phyloP scores from a whole-genome alignment of 1,139 yeast species.

The Kodamaea ohmeri region DNA sequence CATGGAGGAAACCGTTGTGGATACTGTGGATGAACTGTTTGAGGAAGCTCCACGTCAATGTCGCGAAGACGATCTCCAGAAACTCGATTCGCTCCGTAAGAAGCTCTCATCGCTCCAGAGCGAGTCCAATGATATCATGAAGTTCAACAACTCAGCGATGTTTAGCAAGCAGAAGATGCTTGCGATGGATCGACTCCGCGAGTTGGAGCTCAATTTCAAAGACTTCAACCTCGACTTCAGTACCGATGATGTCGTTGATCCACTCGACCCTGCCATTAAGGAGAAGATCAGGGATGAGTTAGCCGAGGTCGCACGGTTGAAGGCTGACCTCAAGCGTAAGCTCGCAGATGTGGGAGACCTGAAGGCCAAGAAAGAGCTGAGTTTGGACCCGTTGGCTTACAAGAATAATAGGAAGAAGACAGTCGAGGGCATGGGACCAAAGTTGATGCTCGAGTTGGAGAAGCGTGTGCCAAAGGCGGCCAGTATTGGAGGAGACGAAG shows the following conservation, averaged over 20 bases:
- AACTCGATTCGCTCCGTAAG: constrained; percentile 52
- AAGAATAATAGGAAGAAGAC: constrained; percentile 34
- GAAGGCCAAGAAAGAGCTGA: constrained; percentile 18
- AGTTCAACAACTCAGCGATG: constrained; percentile 60
- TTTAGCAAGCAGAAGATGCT: constrained; percentile 55
- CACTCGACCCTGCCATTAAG: constrained; percentile 37
- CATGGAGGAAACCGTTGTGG: too few relatives aligned
- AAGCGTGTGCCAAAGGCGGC: constrained; percentile 45
- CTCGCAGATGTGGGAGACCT: constrained; percentile 25
- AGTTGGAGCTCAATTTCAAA: constrained; percentile 58
- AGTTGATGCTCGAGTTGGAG: constrained; percentile 56
- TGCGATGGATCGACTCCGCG: constrained; percentile 67
- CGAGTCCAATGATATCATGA: constrained; percentile 73
- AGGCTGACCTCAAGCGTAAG: constrained; percentile 36
- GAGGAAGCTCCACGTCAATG: constrained; percentile 31
- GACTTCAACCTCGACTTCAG: constrained; percentile 58
- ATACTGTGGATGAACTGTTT: neutral
- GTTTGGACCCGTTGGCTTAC: constrained; percentile 21
- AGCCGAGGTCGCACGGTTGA: constrained; percentile 45
- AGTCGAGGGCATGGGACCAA: constrained; percentile 47
- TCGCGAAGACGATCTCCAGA: constrained; percentile 42
- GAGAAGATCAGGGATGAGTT: constrained; percentile 42
- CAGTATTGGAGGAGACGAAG: constrained; percentile 24
- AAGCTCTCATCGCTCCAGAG: constrained; percentile 60
- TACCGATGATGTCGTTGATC: constrained; percentile 19